phyloP scores from a whole-genome alignment of 345 rosid species.

The Brassica nigra region DNA sequence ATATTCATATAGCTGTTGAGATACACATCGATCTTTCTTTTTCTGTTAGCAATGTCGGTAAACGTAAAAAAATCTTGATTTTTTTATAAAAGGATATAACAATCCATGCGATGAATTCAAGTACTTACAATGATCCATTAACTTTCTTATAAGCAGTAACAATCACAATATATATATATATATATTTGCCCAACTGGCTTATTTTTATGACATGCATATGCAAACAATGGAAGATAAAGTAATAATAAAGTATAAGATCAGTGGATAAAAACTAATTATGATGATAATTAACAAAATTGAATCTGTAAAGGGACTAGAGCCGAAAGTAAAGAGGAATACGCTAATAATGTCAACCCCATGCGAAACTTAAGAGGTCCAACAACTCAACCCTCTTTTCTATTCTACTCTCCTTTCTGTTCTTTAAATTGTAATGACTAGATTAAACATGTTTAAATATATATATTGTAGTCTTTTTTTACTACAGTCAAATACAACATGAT shows the following conservation, averaged over 20 bases:
- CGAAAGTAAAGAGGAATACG: constrained; percentile 39
- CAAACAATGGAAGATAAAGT: not conserved
- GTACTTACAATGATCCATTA: constrained; percentile 3
- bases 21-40: not conserved
- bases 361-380: constrained; percentile 40
- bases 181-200: constrained; percentile 15
- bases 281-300: constrained; percentile 28
- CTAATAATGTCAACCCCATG: constrained; percentile 42
- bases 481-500: constrained; percentile 34
- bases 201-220: not conserved
- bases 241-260: constrained; percentile 18
- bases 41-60: not conserved
- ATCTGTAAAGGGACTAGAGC: constrained; percentile 42
- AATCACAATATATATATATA: not conserved
- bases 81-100: not conserved
- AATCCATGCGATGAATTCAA: not conserved
- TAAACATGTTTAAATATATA: not conserved
- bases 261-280: constrained; percentile 31
- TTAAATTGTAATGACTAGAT: not conserved
- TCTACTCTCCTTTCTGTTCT: not conserved
- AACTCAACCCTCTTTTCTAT: constrained; percentile 32
- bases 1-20: not conserved
- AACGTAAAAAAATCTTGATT: not conserved
- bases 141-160: constrained; percentile 20
- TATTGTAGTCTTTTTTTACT: constrained; percentile 23